Conservation (phyloP, 306 rosid species). For the Vigna trinervia region DNA sequence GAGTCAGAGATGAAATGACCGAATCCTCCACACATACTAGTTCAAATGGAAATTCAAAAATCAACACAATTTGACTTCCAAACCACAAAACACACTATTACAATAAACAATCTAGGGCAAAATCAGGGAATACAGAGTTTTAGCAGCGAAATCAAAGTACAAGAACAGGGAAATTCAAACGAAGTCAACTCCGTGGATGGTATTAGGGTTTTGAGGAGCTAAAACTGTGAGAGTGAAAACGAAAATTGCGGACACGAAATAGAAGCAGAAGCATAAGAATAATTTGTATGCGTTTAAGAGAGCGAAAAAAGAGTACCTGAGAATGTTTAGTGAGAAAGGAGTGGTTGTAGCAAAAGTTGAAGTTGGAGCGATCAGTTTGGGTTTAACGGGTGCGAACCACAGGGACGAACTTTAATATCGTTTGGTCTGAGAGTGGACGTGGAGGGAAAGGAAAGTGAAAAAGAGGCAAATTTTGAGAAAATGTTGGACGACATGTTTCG, state of each 20-base stretch:
- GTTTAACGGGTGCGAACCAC: slow-evolving; percentile 27
- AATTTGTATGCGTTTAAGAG: not conserved
- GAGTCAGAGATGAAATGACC: not conserved
- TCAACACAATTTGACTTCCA: not conserved
- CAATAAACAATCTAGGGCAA: not conserved
- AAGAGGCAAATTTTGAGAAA: slow-evolving; percentile 41
- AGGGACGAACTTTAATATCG: slow-evolving; percentile 6
- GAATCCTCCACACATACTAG: not conserved
- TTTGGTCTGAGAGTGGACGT: not conserved
- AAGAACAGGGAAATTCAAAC: not conserved
- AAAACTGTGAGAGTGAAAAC: not conserved
- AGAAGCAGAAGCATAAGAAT: not conserved
- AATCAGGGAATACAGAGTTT: not conserved
- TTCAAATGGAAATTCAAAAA: not conserved
- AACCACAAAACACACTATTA: slow-evolving; percentile 3
- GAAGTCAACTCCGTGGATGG: not conserved
- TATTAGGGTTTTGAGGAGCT: slow-evolving; percentile 46
- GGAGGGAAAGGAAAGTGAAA: slow-evolving; percentile 1
- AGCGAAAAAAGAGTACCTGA: slow-evolving; percentile 36
- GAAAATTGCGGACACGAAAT: not conserved
- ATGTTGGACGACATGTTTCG: not conserved
- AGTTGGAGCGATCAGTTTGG: slow-evolving; percentile 11
- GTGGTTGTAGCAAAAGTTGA: not conserved
- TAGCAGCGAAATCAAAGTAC: not conserved
- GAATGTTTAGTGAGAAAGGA: slow-evolving; percentile 5